Base-by-base conservation (phyloP, 2,329 filamentous ascomycete genomes). In the Epichloe scottii region DNA sequence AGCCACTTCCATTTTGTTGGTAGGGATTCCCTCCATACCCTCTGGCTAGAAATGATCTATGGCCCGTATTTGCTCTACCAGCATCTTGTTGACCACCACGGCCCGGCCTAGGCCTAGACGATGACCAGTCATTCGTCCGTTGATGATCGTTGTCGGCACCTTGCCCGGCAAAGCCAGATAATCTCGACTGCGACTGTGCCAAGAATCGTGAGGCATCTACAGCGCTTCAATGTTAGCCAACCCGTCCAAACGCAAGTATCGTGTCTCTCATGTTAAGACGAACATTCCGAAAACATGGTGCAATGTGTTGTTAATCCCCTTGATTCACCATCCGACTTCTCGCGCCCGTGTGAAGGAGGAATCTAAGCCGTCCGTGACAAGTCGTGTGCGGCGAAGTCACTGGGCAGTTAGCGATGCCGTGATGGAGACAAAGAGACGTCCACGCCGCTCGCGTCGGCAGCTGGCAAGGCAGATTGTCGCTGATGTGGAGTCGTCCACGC, bases 141-240 rank as follows among this genome's bases (percentile, higher is more conserved):
- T 56, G 56, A 39, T 55, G 53, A 34, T 59, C 60, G 46, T 66
- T 69, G 55, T 68, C 71, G 56, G 71, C 80, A 54, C 78, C 69
- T 65, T 85, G 79, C 70, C 74, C 78, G 30, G 51, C 56, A 54
- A 89, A 82, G 66, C 73, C 81, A 58, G 85, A 88, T 62, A 97
- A 75, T 56, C 89, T 85, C 55, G 90, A 95, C 74, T 95, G 90
- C 58, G 90, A 96, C 79, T 97, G 93, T 55, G 90, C 88, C 61
- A 98, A 82, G 68, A 98, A 98, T 60, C 85, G 85, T 59, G 91
- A 97, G 62, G 93, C 93, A 84, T 97, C 93, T 96, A 63, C 26
- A 49, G 35, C 19, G 19, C 11, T 46, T 14, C 11, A 15, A 11
- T 19, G 23, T 49, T 34, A 52, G 47, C 46, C 38, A 48, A 14